These are phyloP conservation scores for Globisporangium spiculum DNA, from an alignment of 352 stramenopile genomes.

Conservation along the genomic window DNA sequence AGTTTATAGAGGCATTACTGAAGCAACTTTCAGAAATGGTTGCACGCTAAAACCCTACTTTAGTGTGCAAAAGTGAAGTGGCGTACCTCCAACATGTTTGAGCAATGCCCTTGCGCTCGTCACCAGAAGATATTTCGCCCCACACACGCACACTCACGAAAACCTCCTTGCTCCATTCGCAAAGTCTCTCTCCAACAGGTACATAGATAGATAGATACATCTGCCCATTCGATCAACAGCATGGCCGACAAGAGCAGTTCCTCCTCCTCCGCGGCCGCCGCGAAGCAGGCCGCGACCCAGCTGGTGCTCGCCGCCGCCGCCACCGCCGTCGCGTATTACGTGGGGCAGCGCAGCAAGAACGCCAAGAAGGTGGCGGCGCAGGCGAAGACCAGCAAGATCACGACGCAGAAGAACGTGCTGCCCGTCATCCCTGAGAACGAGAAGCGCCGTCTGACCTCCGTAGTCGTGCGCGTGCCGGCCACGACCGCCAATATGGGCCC, in stretches of 20 bases:
- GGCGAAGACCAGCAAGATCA: slow-evolving; percentile 16
- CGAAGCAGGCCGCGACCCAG: slow-evolving; percentile 38
- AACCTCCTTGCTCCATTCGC: neutral
- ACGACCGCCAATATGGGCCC: slow-evolving; percentile 98
- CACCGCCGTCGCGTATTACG: slow-evolving; percentile 59
- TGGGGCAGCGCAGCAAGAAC: slow-evolving; percentile 46
- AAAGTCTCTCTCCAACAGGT: neutral
- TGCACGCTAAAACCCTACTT: neutral
- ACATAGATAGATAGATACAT: neutral
- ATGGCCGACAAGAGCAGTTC: slow-evolving; percentile 20
- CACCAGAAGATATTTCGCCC: slow-evolving; percentile 20
- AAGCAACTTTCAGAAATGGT: no score
- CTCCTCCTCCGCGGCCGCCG: neutral
- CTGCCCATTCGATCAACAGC: neutral
- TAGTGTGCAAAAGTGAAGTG: neutral
- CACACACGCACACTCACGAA: neutral
- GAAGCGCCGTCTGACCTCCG: slow-evolving; percentile 67
- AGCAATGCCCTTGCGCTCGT: slow-evolving; percentile 10
- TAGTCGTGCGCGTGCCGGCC: slow-evolving; percentile 98
- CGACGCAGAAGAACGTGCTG: slow-evolving; percentile 17
- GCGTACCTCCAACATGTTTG: slow-evolving; percentile 6
- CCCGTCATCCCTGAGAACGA: slow-evolving; percentile 30
- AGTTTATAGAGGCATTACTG: no score
- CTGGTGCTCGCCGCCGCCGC: slow-evolving; percentile 54
- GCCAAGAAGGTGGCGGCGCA: slow-evolving; percentile 25